phyloP scores from a whole-genome alignment of 73 alveolate genomes.

The Stentor roeselii region DNA sequence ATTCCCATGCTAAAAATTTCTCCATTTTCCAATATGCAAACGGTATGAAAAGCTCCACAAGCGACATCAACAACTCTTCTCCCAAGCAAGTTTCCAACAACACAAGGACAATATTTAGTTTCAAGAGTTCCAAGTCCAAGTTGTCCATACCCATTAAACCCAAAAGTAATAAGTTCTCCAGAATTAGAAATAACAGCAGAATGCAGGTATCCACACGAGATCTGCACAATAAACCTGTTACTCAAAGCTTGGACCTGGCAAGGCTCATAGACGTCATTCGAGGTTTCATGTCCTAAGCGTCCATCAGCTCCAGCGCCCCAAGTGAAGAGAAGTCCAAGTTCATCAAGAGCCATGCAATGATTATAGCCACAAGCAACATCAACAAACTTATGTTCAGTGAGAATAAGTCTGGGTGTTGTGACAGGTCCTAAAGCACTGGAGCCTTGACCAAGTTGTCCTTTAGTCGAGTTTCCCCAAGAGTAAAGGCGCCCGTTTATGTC shows the following conservation, averaged over 20 bases:
- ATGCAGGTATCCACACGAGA: conserved; percentile 66
- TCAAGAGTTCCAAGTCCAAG: conserved; percentile 22
- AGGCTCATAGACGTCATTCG: conserved; percentile 63
- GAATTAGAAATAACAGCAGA: conserved; percentile 53
- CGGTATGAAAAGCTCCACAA: conserved; percentile 32
- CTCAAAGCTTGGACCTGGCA: conserved; percentile 46
- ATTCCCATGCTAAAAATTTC: not conserved
- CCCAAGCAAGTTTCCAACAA: not conserved
- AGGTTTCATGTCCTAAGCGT: conserved; percentile 84
- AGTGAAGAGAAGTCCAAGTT: conserved; percentile 69
- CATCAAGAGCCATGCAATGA: conserved; percentile 30
- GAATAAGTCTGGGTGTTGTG: not conserved
- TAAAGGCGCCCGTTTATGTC: conserved; percentile 1
- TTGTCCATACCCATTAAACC: conserved; percentile 82
- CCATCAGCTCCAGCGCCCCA: conserved; percentile 95
- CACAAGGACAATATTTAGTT: not conserved
- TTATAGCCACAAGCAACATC: conserved; percentile 9
- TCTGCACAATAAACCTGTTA: conserved; percentile 40
- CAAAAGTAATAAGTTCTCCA: conserved; percentile 78
- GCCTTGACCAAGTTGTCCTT: conserved; percentile 11
- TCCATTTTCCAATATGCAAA: conserved; percentile 6
- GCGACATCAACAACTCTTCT: not conserved
- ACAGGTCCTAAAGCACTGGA: not conserved
- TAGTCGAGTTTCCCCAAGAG: not conserved
- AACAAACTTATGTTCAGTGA: not conserved